phyloP scores from a whole-genome alignment of 768 basidiomycete species.

The Auriscalpium orientale region DNA sequence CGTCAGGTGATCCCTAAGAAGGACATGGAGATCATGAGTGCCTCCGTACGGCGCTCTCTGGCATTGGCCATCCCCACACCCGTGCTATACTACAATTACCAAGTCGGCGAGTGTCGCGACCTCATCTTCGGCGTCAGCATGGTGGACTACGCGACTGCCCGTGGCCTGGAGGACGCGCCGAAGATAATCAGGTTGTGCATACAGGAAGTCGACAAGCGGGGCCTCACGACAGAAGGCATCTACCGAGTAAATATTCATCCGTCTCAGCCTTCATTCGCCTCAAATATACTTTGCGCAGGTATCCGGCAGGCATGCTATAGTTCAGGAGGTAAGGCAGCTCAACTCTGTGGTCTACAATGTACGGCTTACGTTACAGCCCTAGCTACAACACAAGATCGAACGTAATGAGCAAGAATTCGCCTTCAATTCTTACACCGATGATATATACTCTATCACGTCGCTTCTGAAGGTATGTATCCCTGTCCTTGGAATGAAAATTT shows the following conservation, averaged over 20 bases:
- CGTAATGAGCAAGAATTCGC: slow-evolving; percentile 69
- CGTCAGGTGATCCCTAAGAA: slow-evolving; percentile 62
- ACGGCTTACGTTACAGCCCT: slow-evolving; percentile 3
- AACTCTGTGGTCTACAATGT: neutral
- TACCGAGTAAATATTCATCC: slow-evolving; percentile 48
- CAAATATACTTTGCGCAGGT: slow-evolving; percentile 36
- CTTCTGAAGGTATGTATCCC: slow-evolving; percentile 62
- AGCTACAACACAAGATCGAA: slow-evolving; percentile 86
- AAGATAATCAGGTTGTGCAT: slow-evolving; percentile 78
- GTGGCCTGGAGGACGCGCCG: slow-evolving; percentile 67
- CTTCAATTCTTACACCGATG: slow-evolving; percentile 65
- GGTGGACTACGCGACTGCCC: slow-evolving; percentile 81
- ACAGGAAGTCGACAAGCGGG: slow-evolving; percentile 73
- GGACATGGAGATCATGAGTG: slow-evolving; percentile 53
- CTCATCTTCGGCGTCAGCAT: slow-evolving; percentile 85
- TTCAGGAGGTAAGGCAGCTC: slow-evolving; percentile 58
- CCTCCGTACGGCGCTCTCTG: slow-evolving; percentile 53
- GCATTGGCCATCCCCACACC: slow-evolving; percentile 62
- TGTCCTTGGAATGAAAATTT: neutral
- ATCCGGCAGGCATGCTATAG: slow-evolving; percentile 76
- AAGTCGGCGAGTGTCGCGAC: slow-evolving; percentile 81
- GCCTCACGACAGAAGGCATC: slow-evolving; percentile 72
- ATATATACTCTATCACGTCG: slow-evolving; percentile 77
- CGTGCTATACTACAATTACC: slow-evolving; percentile 66
- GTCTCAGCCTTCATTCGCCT: slow-evolving; percentile 2